These are phyloP conservation scores for Xylariaceae sp. DNA, from an alignment of 2,329 filamentous ascomycete genomes.

Conservation along the genomic window DNA sequence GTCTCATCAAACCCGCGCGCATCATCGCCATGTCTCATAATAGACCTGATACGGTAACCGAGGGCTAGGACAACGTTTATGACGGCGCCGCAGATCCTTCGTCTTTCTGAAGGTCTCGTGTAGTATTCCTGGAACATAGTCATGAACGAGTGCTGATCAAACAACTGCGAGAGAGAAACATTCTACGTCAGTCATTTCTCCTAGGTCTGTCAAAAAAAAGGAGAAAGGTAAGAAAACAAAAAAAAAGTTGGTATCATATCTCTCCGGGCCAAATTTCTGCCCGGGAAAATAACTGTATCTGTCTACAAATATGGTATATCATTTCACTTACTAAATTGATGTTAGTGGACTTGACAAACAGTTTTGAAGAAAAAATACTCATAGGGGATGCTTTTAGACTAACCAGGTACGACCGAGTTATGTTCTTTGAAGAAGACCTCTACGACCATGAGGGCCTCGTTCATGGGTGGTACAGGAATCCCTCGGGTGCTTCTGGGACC, in stretches of 20 bases:
- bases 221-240: no score
- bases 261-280: no score
- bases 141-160: conserved; percentile 36
- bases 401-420: no score
- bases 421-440: conserved; percentile 36
- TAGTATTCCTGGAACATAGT: conserved; percentile 35
- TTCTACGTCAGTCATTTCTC: no score
- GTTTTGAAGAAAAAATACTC: no score
- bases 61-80: conserved; percentile 39
- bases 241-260: no score
- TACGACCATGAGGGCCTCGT: conserved; percentile 34
- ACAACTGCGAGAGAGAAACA: conserved; percentile 36
- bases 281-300: no score
- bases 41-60: conserved; percentile 28
- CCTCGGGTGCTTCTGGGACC: neutral
- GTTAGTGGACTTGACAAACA: no score
- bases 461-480: conserved; percentile 27
- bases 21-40: conserved; percentile 17
- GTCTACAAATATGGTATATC: no score
- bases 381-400: no score
- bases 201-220: no score
- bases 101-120: conserved; percentile 19
- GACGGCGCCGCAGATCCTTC: conserved; percentile 34
- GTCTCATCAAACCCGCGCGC: conserved; percentile 14
- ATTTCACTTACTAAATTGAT: no score